Percentiles rank a stretch among this genome's conserved stretches.
These are phyloP conservation scores for Penicillium corylophilum DNA, from an alignment of 2,329 filamentous ascomycete species.

Conservation along the genomic window DNA sequence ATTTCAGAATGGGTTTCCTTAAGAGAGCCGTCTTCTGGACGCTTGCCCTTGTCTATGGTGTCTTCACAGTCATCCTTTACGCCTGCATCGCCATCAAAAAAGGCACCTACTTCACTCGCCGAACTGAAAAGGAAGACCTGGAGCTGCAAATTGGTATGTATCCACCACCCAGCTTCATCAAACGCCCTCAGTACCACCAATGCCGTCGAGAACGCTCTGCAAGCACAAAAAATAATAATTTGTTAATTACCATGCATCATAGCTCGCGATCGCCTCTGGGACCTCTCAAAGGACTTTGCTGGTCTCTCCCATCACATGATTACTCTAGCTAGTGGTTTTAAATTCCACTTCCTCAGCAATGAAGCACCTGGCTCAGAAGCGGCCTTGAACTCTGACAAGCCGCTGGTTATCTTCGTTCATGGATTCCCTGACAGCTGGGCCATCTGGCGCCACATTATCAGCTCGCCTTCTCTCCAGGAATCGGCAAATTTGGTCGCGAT, in stretches of 20 bases:
- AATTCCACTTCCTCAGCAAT: constrained; percentile 57
- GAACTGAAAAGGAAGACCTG: constrained; percentile 40
- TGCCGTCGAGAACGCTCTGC: background rate
- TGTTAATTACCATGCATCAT: background rate
- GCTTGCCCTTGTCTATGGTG: constrained; percentile 32
- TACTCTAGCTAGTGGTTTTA: constrained; percentile 48
- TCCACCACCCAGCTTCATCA: background rate
- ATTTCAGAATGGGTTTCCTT: constrained; percentile 24
- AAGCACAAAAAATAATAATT: background rate
- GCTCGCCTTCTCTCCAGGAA: constrained; percentile 37
- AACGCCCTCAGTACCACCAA: background rate
- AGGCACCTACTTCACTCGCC: constrained; percentile 39
- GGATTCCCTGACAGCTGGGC: constrained; percentile 61
- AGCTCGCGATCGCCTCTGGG: constrained; percentile 57
- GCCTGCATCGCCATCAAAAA: constrained; percentile 27
- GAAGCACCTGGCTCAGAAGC: constrained; percentile 23
- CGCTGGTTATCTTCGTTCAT: constrained; percentile 56
- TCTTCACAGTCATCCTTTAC: constrained; percentile 38
- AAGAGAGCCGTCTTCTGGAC: constrained; percentile 17
- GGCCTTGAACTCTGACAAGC: constrained; percentile 24
- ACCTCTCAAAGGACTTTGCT: constrained; percentile 48
- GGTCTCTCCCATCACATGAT: constrained; percentile 54
- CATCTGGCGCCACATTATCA: constrained; percentile 53
- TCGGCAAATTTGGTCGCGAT: constrained; percentile 53
- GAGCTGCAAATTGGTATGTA: constrained; percentile 43